Conservation (phyloP, 1,139 yeast genomes). For the Candida pseudoviswanathii region DNA sequence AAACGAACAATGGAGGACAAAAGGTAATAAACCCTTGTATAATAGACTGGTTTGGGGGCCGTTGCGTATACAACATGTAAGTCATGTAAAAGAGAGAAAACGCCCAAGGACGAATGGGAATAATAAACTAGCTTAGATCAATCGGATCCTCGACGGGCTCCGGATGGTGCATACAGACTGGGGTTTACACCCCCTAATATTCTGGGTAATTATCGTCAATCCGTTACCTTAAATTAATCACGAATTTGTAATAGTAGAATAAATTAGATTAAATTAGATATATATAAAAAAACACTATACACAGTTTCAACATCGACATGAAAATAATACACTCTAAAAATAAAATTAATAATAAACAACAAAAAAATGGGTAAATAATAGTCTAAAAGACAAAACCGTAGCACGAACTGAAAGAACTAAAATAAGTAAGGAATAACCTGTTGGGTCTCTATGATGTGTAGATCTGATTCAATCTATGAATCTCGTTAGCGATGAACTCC, state of each 20-base stretch:
- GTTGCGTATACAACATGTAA: neutral
- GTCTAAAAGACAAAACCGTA: neutral
- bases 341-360: neutral
- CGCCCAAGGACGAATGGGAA: neutral
- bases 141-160: neutral
- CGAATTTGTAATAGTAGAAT: neutral
- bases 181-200: neutral
- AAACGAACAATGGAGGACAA: neutral
- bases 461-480: slow-evolving; percentile 35
- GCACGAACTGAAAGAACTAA: slow-evolving; percentile 5
- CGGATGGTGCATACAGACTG: neutral
- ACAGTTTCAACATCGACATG: neutral
- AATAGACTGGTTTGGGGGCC: no score
- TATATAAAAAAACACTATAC: neutral
- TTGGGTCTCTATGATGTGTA: slow-evolving; percentile 21
- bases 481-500: slow-evolving; percentile 40
- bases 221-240: neutral
- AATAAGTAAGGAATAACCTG: neutral
- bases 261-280: neutral
- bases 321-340: neutral
- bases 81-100: neutral
- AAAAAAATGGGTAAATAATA: neutral
- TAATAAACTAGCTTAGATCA: neutral
- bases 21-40: neutral
- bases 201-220: neutral